Base-by-base conservation (phyloP, 805 yeast species). In the Pichia ethanolica region DNA sequence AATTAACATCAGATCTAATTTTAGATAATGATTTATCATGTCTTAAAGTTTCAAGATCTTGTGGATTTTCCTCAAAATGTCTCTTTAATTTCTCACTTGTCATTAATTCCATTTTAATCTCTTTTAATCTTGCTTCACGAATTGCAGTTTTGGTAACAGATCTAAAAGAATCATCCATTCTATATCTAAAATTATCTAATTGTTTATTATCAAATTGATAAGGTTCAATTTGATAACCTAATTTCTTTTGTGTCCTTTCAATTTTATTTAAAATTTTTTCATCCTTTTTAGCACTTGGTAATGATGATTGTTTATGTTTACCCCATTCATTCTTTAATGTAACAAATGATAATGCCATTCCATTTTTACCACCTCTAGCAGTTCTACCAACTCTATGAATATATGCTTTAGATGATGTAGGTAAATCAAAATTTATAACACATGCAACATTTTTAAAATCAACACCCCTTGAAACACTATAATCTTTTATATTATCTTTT, bases 11-110 rank as follows among this genome's bases (percentile, higher is more conserved):
- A 6, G 82, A 77, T 66, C 95, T 79, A 1, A 90, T 73, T 9
- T 91, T 82, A 61, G 90, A 95, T 50, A 88, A 65, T 56, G 86
- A 96, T 60, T 83, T 86, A 64, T 93, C 99, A 62, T 93, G 99
- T 63, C 97, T 84, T 63, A 93, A 77, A 47, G 86, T 81, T 25
- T 81, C 81, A 59, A 93, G 75, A 68, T 93, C 99, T 62, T 88
- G 95, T 7, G 99, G 99, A 63, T 93, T 93, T 63, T 93, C 98
- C 66, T 91, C 97, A 64, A 93, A 93, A 69, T 89, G 96, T 62
- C 97, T 78, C 68, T 89, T 89, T 64, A 93, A 77, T 63, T 88
- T 89, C 50, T 89, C 97, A 58, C 95, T 86, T 41, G 91, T 80
- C 54, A 93, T 71, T 64, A 93, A 73, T 67, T 93, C 98, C 56